Base-by-base conservation (phyloP, 1,139 yeast species). In the Kurtzmaniella natalensis region DNA sequence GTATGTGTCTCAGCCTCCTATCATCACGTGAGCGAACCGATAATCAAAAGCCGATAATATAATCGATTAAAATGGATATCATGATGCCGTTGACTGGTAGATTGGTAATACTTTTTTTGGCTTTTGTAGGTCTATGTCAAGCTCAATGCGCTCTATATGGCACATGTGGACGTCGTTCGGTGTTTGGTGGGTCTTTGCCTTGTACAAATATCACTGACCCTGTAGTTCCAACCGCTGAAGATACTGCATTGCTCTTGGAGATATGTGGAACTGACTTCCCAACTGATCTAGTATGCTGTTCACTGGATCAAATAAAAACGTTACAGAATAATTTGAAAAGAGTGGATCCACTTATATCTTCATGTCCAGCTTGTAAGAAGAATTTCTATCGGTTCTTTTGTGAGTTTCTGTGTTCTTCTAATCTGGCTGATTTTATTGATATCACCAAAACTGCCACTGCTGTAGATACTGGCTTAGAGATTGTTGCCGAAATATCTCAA, bases 291-390 rank as follows among this genome's bases (percentile, higher is more conserved):
- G 61, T 68, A n/a, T 70, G 76, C 44, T 70, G 76, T 43, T 56
- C 70, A 1, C 45, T 53, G 19, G 59, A 51, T 18, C 76, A 70
- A 41, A 43, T 69, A 15, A 34, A 43, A 8, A 49, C 47, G 16
- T 53, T 69, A 38, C 64, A 64, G 36, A 43, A 60, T 28, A 84
- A 81, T 51, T 61, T 92, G 38, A 76, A 80, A 45, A 78, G 77
- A 42, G 95, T 84, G 0, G 94, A 83, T 40, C 77, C 87, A 0
- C 59, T 92, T 26, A 82, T 92, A 27, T 76, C 94, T 17, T 84
- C 96, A 4, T 92, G 98, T 55, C 97, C 97, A 2, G 97, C 98
- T 0, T 92, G 98, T 55, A 70, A 76, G 39, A 78, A 78, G 58
- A 92, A 92, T 62, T 89, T 92, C 56, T 78, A 78, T 49, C 84